phyloP scores from a whole-genome alignment of 139 green algal genomes.

The Picochlorum sp. region DNA sequence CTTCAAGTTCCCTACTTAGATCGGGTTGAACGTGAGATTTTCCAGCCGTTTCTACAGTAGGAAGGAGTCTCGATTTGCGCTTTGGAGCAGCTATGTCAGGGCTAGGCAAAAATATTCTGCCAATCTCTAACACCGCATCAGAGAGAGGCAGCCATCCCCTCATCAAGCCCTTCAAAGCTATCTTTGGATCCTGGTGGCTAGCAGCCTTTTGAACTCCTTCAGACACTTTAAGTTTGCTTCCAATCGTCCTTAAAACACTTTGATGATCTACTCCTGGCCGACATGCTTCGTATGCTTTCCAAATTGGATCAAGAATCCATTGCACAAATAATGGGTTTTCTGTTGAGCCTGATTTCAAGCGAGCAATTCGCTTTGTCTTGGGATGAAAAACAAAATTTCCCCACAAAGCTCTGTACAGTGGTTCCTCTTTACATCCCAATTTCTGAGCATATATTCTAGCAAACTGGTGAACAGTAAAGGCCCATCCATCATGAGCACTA shows the following conservation, averaged over 20 bases:
- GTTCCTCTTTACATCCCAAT: constrained; percentile 56
- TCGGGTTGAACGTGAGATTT: not conserved
- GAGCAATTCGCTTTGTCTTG: constrained; percentile 82
- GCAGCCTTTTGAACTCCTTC: constrained; percentile 21
- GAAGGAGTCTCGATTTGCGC: constrained; percentile 45
- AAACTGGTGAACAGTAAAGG: constrained; percentile 77
- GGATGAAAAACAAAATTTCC: constrained; percentile 73
- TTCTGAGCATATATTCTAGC: constrained; percentile 80
- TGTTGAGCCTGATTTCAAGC: constrained; percentile 29
- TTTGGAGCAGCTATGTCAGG: constrained; percentile 46
- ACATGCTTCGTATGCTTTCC: constrained; percentile 55
- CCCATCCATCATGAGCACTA: constrained; percentile 88
- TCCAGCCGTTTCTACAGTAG: constrained; percentile 2
- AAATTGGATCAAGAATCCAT: constrained; percentile 48
- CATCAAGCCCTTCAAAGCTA: constrained; percentile 61
- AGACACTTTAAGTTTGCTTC: constrained; percentile 30
- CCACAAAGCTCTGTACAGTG: constrained; percentile 63
- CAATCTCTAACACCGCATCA: constrained; percentile 79
- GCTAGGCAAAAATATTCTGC: constrained; percentile 62
- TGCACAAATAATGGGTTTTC: constrained; percentile 88
- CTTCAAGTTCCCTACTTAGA: constrained; percentile 6
- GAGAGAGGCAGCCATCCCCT: constrained; percentile 78
- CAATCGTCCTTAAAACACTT: constrained; percentile 33
- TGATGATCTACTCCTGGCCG: constrained; percentile 28
- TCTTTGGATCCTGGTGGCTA: constrained; percentile 37